Evolutionary conservation across 352 stramenopile species (phyloP), one percentile per base, ranked within the genome.

Genomic region (Globisporangium okanoganense): DNA sequence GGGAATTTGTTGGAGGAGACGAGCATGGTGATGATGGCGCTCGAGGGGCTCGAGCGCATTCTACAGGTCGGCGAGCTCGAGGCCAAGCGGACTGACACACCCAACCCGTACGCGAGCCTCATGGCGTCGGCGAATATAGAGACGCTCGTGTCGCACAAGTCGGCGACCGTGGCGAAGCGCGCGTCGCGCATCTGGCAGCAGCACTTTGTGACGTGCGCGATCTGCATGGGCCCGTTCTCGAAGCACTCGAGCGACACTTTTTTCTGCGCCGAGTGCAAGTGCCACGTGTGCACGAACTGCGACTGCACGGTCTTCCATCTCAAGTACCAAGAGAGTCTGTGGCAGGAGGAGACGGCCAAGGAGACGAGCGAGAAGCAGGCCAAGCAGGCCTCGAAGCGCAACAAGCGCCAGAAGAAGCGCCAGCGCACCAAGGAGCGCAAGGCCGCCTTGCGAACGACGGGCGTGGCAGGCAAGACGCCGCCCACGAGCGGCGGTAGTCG

Each of bases 21-120:
- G 25, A 98, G 82, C 67, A 99, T 99, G 96, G 96, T 98, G 49
- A 98, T 98, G 93, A 99, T 99, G 97, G 96, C 97, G 38, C 72
- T 99, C 48, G 97, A 99, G 79, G 97, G 97, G 27, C 80, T 99
- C 44, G 96, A 99, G 69, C 76, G 96, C 59, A 97, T 99, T 58
- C 73, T 99, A 60, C 95, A 99, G 74, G 96, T 98, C 0, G 89
- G 97, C 58, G 95, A 96, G 29, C 71, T 93, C 50, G 82, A 95
- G 71, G 79, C 87, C 58, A 89, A 96, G 78, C 75, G 87, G 56
- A 88, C 80, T 53, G 81, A 92, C 53, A 69, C 81, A 6, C 82
- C 85, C 18, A 97, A 97, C 79, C 86, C 90, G 57, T 97, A 97
- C 69, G 88, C 90, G 49, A 85, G 79, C 51, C 67, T 96, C 45